Percentiles rank a stretch among this genome's conserved stretches.
These are phyloP conservation scores for Tausonia pullulans DNA, from an alignment of 1,284 basidiomycete species.

Conservation along the genomic window DNA sequence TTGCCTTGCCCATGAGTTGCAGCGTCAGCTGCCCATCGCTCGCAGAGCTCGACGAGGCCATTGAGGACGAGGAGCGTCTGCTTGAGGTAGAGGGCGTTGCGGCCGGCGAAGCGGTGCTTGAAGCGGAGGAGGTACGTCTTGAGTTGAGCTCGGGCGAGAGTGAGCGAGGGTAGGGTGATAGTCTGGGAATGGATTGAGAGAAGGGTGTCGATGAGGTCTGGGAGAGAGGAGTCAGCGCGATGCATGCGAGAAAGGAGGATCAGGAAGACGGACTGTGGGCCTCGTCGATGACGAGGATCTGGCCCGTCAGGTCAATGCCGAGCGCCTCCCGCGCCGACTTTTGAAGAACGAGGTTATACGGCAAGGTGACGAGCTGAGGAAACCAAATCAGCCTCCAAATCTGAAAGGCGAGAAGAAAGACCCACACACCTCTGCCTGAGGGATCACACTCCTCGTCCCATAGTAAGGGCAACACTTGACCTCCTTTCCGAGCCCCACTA, in stretches of 20 bases:
- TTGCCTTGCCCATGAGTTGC: slow-evolving; percentile 12
- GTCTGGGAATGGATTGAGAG: slow-evolving; percentile 70
- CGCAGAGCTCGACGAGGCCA: slow-evolving; percentile 50
- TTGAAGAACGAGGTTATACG: slow-evolving; percentile 86
- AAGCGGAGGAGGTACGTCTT: slow-evolving; percentile 69
- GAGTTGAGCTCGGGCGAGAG: slow-evolving; percentile 62
- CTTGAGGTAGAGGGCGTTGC: slow-evolving; percentile 67
- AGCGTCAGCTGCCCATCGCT: slow-evolving; percentile 39
- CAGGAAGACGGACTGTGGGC: slow-evolving; percentile 68
- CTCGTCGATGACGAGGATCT: slow-evolving; percentile 88
- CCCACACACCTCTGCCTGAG: slow-evolving; percentile 66
- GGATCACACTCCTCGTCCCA: slow-evolving; percentile 72
- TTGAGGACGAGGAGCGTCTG: slow-evolving; percentile 63
- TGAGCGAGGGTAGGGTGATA: slow-evolving; percentile 50
- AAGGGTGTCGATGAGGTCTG: slow-evolving; percentile 77
- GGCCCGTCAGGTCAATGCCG: slow-evolving; percentile 67
- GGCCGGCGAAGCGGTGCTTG: slow-evolving; percentile 56
- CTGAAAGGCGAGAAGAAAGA: not conserved
- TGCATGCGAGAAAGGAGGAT: not conserved
- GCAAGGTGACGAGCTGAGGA: slow-evolving; percentile 67
- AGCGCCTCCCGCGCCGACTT: slow-evolving; percentile 74
- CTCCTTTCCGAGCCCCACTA: slow-evolving; percentile 58
- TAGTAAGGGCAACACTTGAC: slow-evolving; percentile 84
- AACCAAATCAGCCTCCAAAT: not conserved
- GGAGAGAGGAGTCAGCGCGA: not conserved